Base-by-base conservation (phyloP, 2,329 filamentous ascomycete species). In the Colletotrichum gigasporum region DNA sequence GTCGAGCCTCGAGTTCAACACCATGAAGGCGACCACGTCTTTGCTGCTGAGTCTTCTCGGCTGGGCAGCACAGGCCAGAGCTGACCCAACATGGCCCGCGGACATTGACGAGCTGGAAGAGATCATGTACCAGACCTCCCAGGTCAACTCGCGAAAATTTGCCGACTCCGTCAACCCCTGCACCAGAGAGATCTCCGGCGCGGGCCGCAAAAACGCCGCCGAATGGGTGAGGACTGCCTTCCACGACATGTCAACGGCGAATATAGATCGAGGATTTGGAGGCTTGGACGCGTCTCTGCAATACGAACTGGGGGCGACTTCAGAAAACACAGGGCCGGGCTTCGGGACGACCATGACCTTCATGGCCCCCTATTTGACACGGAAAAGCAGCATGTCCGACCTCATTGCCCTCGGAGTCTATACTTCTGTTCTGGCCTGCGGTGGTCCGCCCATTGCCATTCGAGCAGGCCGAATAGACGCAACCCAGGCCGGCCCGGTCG, bases 221-320 rank as follows among this genome's bases (percentile, higher is more conserved):
- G 86, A 89, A 73, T 90, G 87, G 87, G 74, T 90, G 41, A 81
- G 87, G 30, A 82, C 84, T 3, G 87, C 82, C 22, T 89, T 90
- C 66, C 87, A 89, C 73, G 87, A 89, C 71, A 87, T 88, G 82
- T 78, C 85, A 4, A 86, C 85, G 3, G 82, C 79, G 28, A 87
- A 85, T 69, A 72, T 76, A 11, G 81, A 75, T 65, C 78, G 75
- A 28, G 77, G 79, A 35, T 75, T 73, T 4, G 87, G 87, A 34
- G 87, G 87, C 1, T 65, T 89, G 35, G 87, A 90, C 68, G 87
- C 76, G 12, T 90, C 87, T 4, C 75, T 90, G 28, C 84, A 87
- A 65, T 90, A 84, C 69, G 87, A 90, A 74, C 74, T 88, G 18
- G 9, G 56, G 16, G 76, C 73, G 28, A 82, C 79, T 58, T 79